Percentiles rank a stretch among this genome's conserved stretches.
phyloP scores from a whole-genome alignment of 257 asterid genomes.

The Sherardia arvensis region DNA sequence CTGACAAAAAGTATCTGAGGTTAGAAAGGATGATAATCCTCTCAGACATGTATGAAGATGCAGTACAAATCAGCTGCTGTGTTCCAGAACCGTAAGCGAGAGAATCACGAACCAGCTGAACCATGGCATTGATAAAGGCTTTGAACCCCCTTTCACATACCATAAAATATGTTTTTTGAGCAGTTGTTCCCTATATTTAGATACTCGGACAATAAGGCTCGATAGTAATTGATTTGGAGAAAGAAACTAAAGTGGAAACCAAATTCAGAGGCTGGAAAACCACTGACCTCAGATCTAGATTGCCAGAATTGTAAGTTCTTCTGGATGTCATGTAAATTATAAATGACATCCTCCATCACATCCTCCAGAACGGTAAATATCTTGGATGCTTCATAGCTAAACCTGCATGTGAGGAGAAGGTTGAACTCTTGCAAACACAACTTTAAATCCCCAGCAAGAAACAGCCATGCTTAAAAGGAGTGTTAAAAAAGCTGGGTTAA shows the following conservation, averaged over 20 bases:
- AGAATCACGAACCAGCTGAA: slow-evolving; percentile 50
- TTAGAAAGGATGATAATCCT: slow-evolving; percentile 61
- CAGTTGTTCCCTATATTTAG: slow-evolving; percentile 57
- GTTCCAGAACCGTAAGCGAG: slow-evolving; percentile 61
- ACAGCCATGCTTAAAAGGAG: not conserved
- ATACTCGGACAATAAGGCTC: not conserved
- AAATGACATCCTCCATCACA: slow-evolving; percentile 52
- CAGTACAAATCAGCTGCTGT: slow-evolving; percentile 47
- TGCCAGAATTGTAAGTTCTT: slow-evolving; percentile 81
- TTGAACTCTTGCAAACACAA: slow-evolving; percentile 1
- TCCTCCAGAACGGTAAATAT: slow-evolving; percentile 65
- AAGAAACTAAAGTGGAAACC: not conserved
- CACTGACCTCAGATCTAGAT: slow-evolving; percentile 75
- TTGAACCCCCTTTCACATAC: slow-evolving; percentile 82
- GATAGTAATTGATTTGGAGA: not conserved
- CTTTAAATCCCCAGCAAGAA: slow-evolving; percentile 4
- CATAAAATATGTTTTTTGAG: slow-evolving; percentile 79
- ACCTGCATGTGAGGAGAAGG: slow-evolving; percentile 39
- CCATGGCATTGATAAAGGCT: slow-evolving; percentile 73
- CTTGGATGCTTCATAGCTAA: slow-evolving; percentile 35
- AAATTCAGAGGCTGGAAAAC: not conserved
- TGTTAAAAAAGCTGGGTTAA: not conserved
- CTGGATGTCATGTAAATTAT: slow-evolving; percentile 69
- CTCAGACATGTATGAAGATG: slow-evolving; percentile 79
- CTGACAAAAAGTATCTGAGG: slow-evolving; percentile 66